A percentile compares a stretch with the other conserved stretches of the same genome.
These are phyloP conservation scores for Arxiozyma telluris DNA, from an alignment of 1,139 yeast species.

Conservation along the genomic window DNA sequence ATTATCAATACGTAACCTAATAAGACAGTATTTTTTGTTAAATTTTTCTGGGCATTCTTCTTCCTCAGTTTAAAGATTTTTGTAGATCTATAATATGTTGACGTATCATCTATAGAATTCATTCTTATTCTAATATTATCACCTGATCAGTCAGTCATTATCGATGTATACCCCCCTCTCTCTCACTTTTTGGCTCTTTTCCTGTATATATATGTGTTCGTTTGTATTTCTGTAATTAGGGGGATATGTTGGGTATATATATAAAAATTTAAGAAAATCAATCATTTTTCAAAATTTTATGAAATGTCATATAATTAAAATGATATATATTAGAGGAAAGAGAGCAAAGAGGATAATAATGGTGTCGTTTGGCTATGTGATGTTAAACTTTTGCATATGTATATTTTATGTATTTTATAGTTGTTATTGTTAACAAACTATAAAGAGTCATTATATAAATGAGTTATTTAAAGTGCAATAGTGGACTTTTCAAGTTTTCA, in stretches of 20 bases:
- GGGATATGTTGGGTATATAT: not conserved
- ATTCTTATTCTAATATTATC: not conserved
- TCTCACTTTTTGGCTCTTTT: not conserved
- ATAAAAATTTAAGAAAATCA: too few species aligned
- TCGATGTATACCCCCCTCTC: not conserved
- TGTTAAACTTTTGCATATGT: not conserved
- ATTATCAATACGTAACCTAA: constrained; percentile 22
- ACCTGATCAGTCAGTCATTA: not conserved
- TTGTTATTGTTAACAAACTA: not conserved
- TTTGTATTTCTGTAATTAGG: not conserved
- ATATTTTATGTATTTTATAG: not conserved
- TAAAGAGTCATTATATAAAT: too few species aligned
- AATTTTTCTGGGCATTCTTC: constrained; percentile 20
- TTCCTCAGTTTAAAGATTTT: constrained; percentile 17
- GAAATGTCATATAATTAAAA: not conserved
- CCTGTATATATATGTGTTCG: not conserved
- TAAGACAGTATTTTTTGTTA: constrained; percentile 15
- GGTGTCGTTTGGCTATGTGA: not conserved
- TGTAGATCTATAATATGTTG: not conserved
- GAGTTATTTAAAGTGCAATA: not conserved
- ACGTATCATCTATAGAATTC: not conserved
- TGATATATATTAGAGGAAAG: not conserved
- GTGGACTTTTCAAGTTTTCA: not conserved
- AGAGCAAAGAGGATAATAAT: not conserved
- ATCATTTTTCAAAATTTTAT: not conserved